phyloP scores from a whole-genome alignment of 495 filamentous ascomycete genomes.

The Penicillium ochrochloron region DNA sequence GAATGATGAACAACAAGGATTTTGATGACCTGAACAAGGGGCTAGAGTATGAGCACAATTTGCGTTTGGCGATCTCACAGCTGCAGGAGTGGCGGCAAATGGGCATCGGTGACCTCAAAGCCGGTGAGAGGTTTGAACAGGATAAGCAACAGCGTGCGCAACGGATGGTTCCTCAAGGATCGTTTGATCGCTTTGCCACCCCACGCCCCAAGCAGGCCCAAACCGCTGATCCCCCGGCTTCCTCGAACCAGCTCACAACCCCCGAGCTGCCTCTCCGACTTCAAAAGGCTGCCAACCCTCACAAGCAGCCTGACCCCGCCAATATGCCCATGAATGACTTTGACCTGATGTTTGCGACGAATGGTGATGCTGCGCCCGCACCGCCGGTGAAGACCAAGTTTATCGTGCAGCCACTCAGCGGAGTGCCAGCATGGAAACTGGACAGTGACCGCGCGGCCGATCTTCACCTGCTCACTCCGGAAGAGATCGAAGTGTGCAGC shows the following conservation, averaged over 20 bases:
- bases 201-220: slow-evolving; percentile 54
- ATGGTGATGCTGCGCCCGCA: slow-evolving; percentile 48
- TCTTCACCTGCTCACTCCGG: slow-evolving; percentile 80
- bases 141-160: slow-evolving; percentile 82
- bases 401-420: slow-evolving; percentile 50
- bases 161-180: slow-evolving; percentile 69
- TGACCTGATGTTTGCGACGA: slow-evolving; percentile 46
- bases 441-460: slow-evolving; percentile 78
- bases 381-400: slow-evolving; percentile 54
- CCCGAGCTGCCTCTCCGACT: slow-evolving; percentile 73
- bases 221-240: slow-evolving; percentile 72
- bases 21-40: slow-evolving; percentile 84
- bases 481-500: slow-evolving; percentile 85
- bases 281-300: slow-evolving; percentile 45
- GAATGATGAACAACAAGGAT: slow-evolving; percentile 94
- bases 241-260: slow-evolving; percentile 71
- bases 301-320: slow-evolving; percentile 37
- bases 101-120: slow-evolving; percentile 78
- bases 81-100: slow-evolving; percentile 92
- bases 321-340: slow-evolving; percentile 47
- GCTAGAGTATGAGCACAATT: slow-evolving; percentile 85
- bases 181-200: slow-evolving; percentile 78
- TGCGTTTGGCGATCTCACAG: slow-evolving; percentile 86
- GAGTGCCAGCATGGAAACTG: slow-evolving; percentile 68
- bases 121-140: slow-evolving; percentile 91